These are phyloP conservation scores for Mycena haematopus DNA, from an alignment of 768 basidiomycete species.

Conservation along the genomic window DNA sequence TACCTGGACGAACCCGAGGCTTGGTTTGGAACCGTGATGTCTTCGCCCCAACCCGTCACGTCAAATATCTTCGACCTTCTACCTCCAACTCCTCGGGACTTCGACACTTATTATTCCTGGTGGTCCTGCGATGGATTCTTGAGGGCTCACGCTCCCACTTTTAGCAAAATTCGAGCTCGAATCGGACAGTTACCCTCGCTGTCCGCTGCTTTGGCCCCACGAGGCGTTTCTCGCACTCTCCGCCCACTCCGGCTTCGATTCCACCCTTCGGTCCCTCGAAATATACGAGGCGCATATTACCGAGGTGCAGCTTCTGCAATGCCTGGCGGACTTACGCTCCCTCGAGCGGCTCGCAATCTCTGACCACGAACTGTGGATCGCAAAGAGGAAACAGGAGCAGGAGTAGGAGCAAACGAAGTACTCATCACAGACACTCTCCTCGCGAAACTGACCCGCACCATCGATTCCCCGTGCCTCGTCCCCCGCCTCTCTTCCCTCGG, in stretches of 20 bases:
- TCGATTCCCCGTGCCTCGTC: background rate
- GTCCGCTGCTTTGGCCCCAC: background rate
- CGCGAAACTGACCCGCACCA: background rate
- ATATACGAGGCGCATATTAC: background rate
- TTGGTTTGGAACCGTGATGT: background rate
- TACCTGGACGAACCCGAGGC: background rate
- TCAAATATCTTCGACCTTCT: background rate
- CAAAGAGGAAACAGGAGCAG: too few species aligned
- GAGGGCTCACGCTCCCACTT: background rate
- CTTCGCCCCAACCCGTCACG: background rate
- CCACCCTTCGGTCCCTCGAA: background rate
- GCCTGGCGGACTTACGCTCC: background rate
- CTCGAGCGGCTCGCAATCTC: conserved; percentile 11
- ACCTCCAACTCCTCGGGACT: background rate
- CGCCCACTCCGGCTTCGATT: conserved; percentile 5
- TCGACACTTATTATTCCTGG: background rate
- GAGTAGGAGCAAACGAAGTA: too few species aligned
- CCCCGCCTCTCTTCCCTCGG: conserved; percentile 1
- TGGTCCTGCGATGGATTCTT: background rate
- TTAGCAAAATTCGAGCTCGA: background rate
- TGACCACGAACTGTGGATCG: conserved; percentile 7
- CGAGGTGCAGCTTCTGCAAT: conserved; percentile 1
- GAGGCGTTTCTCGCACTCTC: background rate
- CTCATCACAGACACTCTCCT: conserved; percentile 8
- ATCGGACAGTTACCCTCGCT: background rate